Base-by-base conservation (phyloP, 129 eudicot genomes). In the Artemisia annua region DNA sequence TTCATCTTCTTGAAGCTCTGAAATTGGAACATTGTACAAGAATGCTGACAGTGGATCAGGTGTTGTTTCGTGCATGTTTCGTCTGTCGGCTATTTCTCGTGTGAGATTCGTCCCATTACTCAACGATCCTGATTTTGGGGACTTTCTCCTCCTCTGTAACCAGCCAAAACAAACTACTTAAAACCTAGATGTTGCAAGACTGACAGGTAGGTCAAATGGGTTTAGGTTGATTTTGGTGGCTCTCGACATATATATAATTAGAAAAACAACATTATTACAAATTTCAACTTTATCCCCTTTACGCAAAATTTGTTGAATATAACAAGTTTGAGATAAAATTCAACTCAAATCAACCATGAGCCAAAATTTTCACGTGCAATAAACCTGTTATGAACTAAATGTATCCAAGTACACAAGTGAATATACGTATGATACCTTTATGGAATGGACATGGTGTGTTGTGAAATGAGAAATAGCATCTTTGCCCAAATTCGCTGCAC, bases 401-500 rank as follows among this genome's bases (percentile, higher is more conserved):
- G n/a, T 22, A 63, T 44, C 11, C 2, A n/a, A 48, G 11, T 20
- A 14, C 11, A 48, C 11, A 35, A 16, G 60, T 0, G 48, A 71
- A 62, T 22, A 61, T 51, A 69, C 50, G 63, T 57, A 62, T 7
- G 11, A n/a, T 76, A 93, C 98, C 95, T 89, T 90, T 11, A 89
- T 83, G 28, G 94, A 93, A 78, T 86, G 89, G 10, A 88, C 84
- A 85, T 93, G 96, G 49, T 89, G 95, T 9, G 86, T 64, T 66
- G 82, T 73, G 75, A 93, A 93, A 81, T 89, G 98, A 1, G 78
- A 87, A 4, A 77, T 70, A 62, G 96, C 84, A 74, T 93, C 96
- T 75, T 82, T 89, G 39, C 98, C 98, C 66, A 93, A 70, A 79
- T 86, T 89, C 59, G 91, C 91, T 19, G 98, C 98, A 78, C 96